These are phyloP conservation scores for Solanum microdontum DNA, from an alignment of 257 asterid species.

Conservation along the genomic window DNA sequence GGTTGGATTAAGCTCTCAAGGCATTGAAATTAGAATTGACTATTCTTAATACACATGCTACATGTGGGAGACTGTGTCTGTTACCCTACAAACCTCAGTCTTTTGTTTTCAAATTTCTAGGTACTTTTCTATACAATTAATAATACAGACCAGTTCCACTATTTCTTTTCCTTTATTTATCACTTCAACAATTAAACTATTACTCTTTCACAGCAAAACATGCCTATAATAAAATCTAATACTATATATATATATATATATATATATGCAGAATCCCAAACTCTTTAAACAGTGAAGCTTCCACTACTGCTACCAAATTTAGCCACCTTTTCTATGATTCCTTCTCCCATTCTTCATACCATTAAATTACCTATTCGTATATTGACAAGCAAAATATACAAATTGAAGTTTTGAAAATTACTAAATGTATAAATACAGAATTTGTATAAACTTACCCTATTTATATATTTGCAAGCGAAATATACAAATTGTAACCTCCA, in stretches of 20 bases:
- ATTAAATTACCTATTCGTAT: neutral
- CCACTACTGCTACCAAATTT: constrained; percentile 1
- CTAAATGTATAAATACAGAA: too few species aligned
- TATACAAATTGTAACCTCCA: too few species aligned
- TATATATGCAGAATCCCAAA: neutral
- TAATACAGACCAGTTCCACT: neutral
- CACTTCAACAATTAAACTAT: neutral
- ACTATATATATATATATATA: too few species aligned
- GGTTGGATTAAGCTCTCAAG: constrained; percentile 45
- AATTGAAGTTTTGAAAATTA: too few species aligned
- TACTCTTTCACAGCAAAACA: neutral
- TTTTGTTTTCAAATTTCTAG: constrained; percentile 11
- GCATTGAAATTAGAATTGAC: constrained; percentile 28
- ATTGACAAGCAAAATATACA: too few species aligned
- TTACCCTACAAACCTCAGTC: constrained; percentile 7
- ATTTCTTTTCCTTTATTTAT: neutral
- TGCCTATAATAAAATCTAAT: neutral
- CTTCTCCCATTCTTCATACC: neutral
- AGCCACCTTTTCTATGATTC: neutral
- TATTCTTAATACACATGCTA: constrained; percentile 63
- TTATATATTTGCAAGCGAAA: too few species aligned
- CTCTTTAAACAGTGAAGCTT: constrained; percentile 4
- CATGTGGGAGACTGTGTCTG: constrained; percentile 61
- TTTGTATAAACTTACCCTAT: too few species aligned
- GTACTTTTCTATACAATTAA: constrained; percentile 4